These are phyloP conservation scores for Tylopilus felleus DNA, from an alignment of 768 basidiomycete species.

Conservation along the genomic window DNA sequence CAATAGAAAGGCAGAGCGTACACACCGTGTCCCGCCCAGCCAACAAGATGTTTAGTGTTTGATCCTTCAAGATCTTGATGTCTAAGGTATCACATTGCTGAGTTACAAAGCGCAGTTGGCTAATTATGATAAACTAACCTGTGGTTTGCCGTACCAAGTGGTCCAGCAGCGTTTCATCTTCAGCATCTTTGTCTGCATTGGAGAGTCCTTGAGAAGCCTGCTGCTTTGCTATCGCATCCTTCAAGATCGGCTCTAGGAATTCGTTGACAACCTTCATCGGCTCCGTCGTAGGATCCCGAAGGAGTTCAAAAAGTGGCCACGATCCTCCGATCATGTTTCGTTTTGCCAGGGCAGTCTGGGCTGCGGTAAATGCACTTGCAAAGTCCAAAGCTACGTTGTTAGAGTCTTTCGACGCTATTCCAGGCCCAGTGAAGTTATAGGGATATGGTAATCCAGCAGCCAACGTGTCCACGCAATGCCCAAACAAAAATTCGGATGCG, in stretches of 20 bases:
- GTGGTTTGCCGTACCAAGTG: constrained; percentile 37
- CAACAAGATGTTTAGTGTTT: constrained; percentile 42
- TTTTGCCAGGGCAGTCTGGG: constrained; percentile 28
- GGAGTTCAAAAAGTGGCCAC: constrained; percentile 42
- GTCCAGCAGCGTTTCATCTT: constrained; percentile 41
- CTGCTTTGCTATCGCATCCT: constrained; percentile 32
- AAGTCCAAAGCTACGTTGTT: constrained; percentile 27
- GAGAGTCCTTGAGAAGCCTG: constrained; percentile 4
- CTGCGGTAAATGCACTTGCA: constrained; percentile 32
- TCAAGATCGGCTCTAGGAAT: constrained; percentile 39
- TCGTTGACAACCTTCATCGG: constrained; percentile 39
- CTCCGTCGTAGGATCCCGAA: constrained; percentile 27
- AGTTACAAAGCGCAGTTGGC: neutral
- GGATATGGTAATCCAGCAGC: constrained; percentile 38
- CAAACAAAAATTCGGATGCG: constrained; percentile 54
- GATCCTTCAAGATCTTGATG: constrained; percentile 36
- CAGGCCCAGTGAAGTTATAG: constrained; percentile 16
- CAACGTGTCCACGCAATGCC: constrained; percentile 40
- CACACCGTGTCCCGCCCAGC: constrained; percentile 44
- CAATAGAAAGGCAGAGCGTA: neutral
- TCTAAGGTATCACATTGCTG: constrained; percentile 15
- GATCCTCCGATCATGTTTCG: constrained; percentile 31
- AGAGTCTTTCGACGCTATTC: constrained; percentile 6
- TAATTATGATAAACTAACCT: constrained; percentile 23
- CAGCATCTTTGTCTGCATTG: constrained; percentile 10